Evolutionary conservation across 176 grass and related monocot species (phyloP).

Genomic region (Bromus sterilis): DNA sequence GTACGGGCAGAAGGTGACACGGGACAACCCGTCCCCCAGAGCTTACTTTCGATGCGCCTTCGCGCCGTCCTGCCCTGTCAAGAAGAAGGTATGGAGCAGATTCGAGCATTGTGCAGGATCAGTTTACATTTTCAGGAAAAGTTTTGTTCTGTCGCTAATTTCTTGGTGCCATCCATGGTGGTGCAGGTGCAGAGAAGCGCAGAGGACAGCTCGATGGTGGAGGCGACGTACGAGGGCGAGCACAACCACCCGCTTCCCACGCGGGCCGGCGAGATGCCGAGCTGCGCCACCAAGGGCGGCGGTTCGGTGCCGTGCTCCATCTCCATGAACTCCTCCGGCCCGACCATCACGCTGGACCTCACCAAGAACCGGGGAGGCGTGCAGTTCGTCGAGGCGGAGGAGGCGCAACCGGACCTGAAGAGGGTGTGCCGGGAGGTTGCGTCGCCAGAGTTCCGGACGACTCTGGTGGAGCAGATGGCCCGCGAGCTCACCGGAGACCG

Average conservation of each 20-base stretch:
- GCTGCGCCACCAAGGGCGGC: background rate
- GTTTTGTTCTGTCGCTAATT: background rate
- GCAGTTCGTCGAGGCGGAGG: background rate
- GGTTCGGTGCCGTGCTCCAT: slow-evolving; percentile 45
- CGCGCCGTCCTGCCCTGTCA: slow-evolving; percentile 77
- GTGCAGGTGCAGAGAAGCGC: slow-evolving; percentile 86
- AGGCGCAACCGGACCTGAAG: slow-evolving; percentile 12
- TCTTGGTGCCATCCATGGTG: background rate
- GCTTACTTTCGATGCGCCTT: slow-evolving; percentile 88
- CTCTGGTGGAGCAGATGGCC: slow-evolving; percentile 69
- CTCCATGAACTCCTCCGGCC: slow-evolving; percentile 45
- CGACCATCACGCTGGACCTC: slow-evolving; percentile 71
- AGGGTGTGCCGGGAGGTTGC: slow-evolving; percentile 33
- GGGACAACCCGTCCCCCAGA: slow-evolving; percentile 83
- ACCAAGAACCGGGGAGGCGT: slow-evolving; percentile 19
- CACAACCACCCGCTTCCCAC: slow-evolving; percentile 64
- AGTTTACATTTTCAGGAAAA: no score
- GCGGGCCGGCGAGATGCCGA: background rate
- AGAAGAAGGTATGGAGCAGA: slow-evolving; percentile 99
- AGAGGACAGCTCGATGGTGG: slow-evolving; percentile 65
- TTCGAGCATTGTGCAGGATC: no score
- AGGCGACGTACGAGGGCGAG: slow-evolving; percentile 87
- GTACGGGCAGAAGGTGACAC: slow-evolving; percentile 92
- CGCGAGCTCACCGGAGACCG: slow-evolving; percentile 47
- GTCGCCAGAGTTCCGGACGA: slow-evolving; percentile 46